These are phyloP conservation scores for Lachnellula occidentalis DNA, from an alignment of 2,329 filamentous ascomycete species.

Conservation along the genomic window DNA sequence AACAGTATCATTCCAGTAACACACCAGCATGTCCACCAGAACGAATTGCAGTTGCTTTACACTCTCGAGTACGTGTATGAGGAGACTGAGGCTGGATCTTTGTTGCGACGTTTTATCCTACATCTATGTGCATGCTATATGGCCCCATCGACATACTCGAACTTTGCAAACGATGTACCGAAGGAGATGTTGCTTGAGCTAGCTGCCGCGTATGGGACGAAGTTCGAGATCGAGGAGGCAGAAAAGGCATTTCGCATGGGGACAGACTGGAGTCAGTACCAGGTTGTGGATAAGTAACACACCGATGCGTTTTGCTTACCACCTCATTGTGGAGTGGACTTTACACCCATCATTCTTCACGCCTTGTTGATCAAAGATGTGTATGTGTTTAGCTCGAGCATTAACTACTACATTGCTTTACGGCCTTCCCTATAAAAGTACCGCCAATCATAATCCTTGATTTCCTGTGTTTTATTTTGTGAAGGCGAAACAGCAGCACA, in stretches of 20 bases:
- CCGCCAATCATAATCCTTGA: too few relatives aligned
- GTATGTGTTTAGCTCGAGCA: too few relatives aligned
- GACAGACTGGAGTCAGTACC: background rate
- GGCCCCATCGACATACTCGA: background rate
- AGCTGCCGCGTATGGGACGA: background rate
- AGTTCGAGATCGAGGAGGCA: background rate
- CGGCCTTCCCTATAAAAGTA: too few relatives aligned
- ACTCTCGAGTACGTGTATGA: background rate
- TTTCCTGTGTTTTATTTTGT: too few relatives aligned
- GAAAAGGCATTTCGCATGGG: background rate
- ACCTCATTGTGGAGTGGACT: too few relatives aligned
- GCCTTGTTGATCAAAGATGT: too few relatives aligned
- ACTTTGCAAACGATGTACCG: background rate
- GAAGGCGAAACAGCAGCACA: too few relatives aligned
- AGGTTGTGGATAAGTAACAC: background rate
- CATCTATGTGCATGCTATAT: background rate
- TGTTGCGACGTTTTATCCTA: background rate
- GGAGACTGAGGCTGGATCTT: background rate
- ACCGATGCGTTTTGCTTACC: too few relatives aligned
- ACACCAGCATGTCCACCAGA: background rate
- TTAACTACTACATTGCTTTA: too few relatives aligned
- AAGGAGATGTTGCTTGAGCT: constrained; percentile 3
- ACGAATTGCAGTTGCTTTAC: background rate
- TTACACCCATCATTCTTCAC: too few relatives aligned
- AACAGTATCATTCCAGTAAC: background rate